Evolutionary conservation across 352 stramenopile species (phyloP).

Genomic region (Phytophthora rubi): DNA sequence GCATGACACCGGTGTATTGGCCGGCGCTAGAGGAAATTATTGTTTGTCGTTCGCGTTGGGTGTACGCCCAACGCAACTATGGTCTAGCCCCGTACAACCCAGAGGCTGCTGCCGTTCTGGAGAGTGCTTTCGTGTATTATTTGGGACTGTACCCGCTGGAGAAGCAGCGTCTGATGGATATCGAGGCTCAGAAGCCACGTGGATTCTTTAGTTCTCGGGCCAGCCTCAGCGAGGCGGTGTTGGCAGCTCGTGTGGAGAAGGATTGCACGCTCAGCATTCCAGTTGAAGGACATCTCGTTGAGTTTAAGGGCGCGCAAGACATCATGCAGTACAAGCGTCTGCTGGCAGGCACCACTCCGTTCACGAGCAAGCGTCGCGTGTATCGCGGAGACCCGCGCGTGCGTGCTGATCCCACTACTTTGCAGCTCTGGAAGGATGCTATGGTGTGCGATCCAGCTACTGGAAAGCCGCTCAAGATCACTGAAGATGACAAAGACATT

Average conservation of each 20-base stretch:
- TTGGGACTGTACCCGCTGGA: slow-evolving; percentile 71
- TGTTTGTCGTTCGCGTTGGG: slow-evolving; percentile 77
- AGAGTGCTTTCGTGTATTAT: slow-evolving; percentile 80
- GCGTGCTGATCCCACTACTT: slow-evolving; percentile 50
- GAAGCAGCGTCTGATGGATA: slow-evolving; percentile 57
- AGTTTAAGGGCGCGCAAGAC: slow-evolving; percentile 79
- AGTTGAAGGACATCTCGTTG: slow-evolving; percentile 80
- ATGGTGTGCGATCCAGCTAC: slow-evolving; percentile 49
- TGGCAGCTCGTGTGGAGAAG: slow-evolving; percentile 44
- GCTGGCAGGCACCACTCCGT: slow-evolving; percentile 76
- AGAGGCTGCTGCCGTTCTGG: slow-evolving; percentile 51
- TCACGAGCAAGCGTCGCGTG: slow-evolving; percentile 81
- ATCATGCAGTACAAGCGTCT: slow-evolving; percentile 87
- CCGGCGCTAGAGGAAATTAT: slow-evolving; percentile 66
- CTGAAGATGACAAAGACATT: slow-evolving; percentile 75
- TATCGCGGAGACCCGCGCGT: slow-evolving; percentile 82
- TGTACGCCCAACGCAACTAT: slow-evolving; percentile 86
- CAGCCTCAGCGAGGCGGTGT: slow-evolving; percentile 35
- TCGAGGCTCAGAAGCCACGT: slow-evolving; percentile 53
- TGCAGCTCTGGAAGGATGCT: slow-evolving; percentile 68
- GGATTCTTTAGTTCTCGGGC: slow-evolving; percentile 54
- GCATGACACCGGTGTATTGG: slow-evolving; percentile 87
- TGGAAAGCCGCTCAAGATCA: slow-evolving; percentile 32
- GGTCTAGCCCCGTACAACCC: slow-evolving; percentile 79
- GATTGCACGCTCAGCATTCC: slow-evolving; percentile 72